Evolutionary conservation across 2,329 filamentous ascomycete species (phyloP).

Genomic region (Coniochaeta hoffmannii): DNA sequence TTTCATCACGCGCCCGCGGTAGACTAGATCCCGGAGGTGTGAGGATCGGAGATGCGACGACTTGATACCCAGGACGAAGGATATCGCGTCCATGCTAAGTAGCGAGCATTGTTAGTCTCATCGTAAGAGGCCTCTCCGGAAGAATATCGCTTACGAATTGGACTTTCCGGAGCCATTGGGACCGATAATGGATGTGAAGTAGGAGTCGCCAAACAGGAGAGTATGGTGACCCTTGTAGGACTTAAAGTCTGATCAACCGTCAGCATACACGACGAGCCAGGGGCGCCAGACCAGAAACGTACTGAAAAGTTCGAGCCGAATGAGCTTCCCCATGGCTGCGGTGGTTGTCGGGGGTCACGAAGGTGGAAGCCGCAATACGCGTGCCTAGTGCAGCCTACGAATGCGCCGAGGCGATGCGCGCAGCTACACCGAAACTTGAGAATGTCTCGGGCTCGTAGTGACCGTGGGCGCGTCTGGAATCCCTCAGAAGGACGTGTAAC

Average conservation of each 20-base stretch:
- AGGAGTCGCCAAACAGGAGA: constrained; percentile 91
- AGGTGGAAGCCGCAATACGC: constrained; percentile 3
- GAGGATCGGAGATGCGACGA: constrained; percentile 95
- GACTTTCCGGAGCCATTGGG: constrained; percentile 99
- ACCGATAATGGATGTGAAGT: constrained; percentile 98
- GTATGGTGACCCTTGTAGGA: constrained; percentile 97
- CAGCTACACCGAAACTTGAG: neutral
- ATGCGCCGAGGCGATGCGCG: neutral
- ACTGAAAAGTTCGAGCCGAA: constrained; percentile 92
- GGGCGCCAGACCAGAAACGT: constrained; percentile 25
- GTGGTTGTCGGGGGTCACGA: constrained; percentile 10
- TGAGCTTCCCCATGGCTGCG: constrained; percentile 84
- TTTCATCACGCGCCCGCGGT: constrained; percentile 87
- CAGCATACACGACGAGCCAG: constrained; percentile 6
- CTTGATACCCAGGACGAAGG: constrained; percentile 96
- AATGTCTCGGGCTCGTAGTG: neutral
- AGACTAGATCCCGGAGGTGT: constrained; percentile 89
- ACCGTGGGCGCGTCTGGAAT: neutral
- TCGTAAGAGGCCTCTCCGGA: too few relatives aligned
- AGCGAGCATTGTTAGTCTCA: constrained; percentile 1
- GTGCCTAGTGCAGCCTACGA: neutral
- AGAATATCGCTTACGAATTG: constrained; percentile 64
- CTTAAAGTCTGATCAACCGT: constrained; percentile 71
- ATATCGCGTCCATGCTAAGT: constrained; percentile 95
- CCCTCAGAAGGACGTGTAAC: neutral